Evolutionary conservation across 352 stramenopile species (phyloP), one percentile per base, ranked within the genome.

Genomic region (Globisporangium okanoganense): DNA sequence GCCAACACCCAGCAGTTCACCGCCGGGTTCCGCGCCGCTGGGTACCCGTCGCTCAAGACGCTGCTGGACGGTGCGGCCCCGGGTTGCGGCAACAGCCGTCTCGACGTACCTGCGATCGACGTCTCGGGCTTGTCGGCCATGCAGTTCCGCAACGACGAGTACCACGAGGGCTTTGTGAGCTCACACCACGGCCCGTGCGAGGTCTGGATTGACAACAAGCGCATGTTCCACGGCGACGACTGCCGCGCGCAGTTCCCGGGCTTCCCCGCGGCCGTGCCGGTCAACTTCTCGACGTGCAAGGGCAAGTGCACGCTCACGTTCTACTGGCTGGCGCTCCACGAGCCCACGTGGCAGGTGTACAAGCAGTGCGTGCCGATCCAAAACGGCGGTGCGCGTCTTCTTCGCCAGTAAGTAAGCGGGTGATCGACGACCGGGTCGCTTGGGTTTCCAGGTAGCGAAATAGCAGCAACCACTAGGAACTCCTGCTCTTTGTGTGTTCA

Each of bases 111-210:
- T n/a, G 54, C 64, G 0, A 55, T 73, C 5, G 56, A 71, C 56
- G 69, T 76, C n/a, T 66, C 58, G n/a, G 38, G 33, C 12, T 45
- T 76, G 27, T 61, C 53, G 1, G 50, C 51, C 25, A 64, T 76
- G 62, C 36, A 70, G 29, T 76, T 73, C 48, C 69, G 65, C 36
- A 77, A 77, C 57, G 67, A 77, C 53, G 66, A 79, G 56, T 58
- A 69, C 43, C 14, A 48, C 14, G 36, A 77, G 51, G 69, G 69
- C 25, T 79, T 79, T 49, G 52, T 73, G 20, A 52, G 9, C 31
- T 76, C 72, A n/a, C 72, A 79, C 47, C 56, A 74, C 51, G 72
- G 72, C 2, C 72, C 72, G 4, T 79, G 72, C 47, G 72, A 79
- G 47, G 58, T 69, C 22, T 79, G 69, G 69, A 77, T 76, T 58